Percentiles rank a stretch among this genome's conserved stretches.
These are phyloP conservation scores for Rhodotorula sp. DNA, from an alignment of 1,284 basidiomycete genomes.

Conservation along the genomic window DNA sequence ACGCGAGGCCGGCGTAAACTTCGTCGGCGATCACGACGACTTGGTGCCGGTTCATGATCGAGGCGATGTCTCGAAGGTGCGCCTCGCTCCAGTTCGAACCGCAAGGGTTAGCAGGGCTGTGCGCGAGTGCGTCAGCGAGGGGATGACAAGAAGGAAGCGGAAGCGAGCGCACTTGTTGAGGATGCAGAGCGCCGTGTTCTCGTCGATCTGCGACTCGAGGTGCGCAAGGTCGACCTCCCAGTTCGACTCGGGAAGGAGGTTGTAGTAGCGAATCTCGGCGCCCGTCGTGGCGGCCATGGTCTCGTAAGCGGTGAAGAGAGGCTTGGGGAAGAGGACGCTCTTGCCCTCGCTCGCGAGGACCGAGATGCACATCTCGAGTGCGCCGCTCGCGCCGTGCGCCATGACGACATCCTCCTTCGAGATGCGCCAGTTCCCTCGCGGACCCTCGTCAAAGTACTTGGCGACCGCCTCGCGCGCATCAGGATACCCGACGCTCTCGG, in stretches of 20 bases:
- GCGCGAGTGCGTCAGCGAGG: conserved; percentile 12
- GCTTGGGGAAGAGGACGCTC: conserved; percentile 49
- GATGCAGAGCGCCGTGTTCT: conserved; percentile 47
- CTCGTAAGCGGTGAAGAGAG: conserved; percentile 49
- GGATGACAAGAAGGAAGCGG: not conserved
- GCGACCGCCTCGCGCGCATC: conserved; percentile 48
- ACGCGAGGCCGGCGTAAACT: conserved; percentile 40
- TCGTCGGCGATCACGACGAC: conserved; percentile 46
- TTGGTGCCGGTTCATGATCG: conserved; percentile 46
- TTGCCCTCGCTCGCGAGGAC: conserved; percentile 45
- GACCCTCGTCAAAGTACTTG: conserved; percentile 46
- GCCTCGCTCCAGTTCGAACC: conserved; percentile 48
- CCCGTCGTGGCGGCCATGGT: conserved; percentile 45
- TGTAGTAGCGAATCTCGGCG: conserved; percentile 48
- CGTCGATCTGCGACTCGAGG: conserved; percentile 47
- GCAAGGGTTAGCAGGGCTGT: conserved; percentile 51
- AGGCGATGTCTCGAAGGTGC: conserved; percentile 46
- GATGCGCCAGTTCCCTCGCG: conserved; percentile 24
- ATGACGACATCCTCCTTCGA: conserved; percentile 33
- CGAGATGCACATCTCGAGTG: conserved; percentile 42
- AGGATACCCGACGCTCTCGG: conserved; percentile 45
- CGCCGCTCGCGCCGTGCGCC: conserved; percentile 31
- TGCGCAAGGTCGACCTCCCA: conserved; percentile 49
- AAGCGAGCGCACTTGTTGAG: conserved; percentile 44
- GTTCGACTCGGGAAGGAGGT: conserved; percentile 46